phyloP scores from a whole-genome alignment of 106 monocot species.

The Phalaenopsis equestris region DNA sequence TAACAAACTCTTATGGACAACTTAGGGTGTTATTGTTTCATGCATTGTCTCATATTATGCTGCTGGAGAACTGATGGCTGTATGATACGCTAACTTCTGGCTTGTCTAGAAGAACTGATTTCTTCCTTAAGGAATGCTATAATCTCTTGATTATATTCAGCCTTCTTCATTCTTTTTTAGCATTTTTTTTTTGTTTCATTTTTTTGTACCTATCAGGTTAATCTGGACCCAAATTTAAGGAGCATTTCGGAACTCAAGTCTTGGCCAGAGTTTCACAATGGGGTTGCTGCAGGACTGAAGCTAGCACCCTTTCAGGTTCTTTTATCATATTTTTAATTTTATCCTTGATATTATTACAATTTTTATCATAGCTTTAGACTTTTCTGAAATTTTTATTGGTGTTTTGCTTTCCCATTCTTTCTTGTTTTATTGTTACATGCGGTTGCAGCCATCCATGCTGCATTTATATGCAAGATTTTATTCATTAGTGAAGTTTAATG shows the following conservation, averaged over 20 bases:
- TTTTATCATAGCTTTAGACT: neutral
- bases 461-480: neutral
- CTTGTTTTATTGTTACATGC: neutral
- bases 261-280: slow-evolving; percentile 99
- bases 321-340: slow-evolving; percentile 2
- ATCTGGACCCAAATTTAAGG: slow-evolving; percentile 80
- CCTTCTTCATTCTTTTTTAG: neutral
- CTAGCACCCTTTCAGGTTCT: slow-evolving; percentile 86
- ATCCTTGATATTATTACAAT: neutral
- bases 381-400: neutral
- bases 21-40: neutral
- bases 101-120: neutral
- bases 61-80: neutral
- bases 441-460: neutral
- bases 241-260: slow-evolving; percentile 67
- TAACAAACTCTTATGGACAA: neutral
- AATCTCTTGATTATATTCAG: neutral
- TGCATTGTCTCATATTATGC: neutral
- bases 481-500: neutral
- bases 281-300: slow-evolving; percentile 92
- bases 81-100: neutral
- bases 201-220: slow-evolving; percentile 43
- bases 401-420: neutral
- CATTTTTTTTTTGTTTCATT: neutral
- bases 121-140: neutral